These are phyloP conservation scores for Tritrichomonas foetus DNA, from an alignment of 208 protist species.

Conservation along the genomic window DNA sequence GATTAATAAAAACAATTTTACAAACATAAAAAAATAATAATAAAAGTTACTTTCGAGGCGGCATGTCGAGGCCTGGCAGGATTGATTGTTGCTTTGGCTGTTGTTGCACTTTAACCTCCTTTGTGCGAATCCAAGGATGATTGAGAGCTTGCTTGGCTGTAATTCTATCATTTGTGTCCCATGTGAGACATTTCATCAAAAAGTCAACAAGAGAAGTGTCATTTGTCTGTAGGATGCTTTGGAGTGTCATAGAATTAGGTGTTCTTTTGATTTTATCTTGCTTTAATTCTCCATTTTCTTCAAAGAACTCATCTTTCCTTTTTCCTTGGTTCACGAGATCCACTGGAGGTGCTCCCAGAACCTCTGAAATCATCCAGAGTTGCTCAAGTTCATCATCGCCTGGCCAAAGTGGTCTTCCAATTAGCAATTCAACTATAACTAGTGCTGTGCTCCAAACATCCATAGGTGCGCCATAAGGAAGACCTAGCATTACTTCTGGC, in stretches of 20 bases:
- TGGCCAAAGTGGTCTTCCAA: slow-evolving; percentile 61
- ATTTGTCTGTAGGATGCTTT: neutral
- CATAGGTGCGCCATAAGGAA: slow-evolving; percentile 33
- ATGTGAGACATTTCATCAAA: neutral
- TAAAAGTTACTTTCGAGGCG: too few species aligned
- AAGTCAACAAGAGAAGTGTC: neutral
- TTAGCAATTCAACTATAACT: slow-evolving; percentile 94
- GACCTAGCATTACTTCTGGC: slow-evolving; percentile 70
- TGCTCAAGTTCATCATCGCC: slow-evolving; percentile 48
- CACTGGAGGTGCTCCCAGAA: slow-evolving; percentile 48
- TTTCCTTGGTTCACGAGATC: neutral
- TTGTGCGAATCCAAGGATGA: slow-evolving; percentile 3
- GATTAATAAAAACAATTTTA: too few species aligned
- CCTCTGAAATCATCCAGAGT: slow-evolving; percentile 11
- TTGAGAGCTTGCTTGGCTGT: neutral
- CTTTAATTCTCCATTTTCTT: neutral
- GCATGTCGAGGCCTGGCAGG: too few species aligned
- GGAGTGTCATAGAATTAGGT: neutral
- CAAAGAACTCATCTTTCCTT: slow-evolving; percentile 31
- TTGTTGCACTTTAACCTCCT: neutral
- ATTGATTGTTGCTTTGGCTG: too few species aligned
- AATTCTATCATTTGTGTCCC: neutral
- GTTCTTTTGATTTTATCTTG: neutral
- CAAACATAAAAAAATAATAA: too few species aligned
- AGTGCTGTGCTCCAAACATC: slow-evolving; percentile 92